phyloP scores from a whole-genome alignment of 2,329 filamentous ascomycete species.

The Fusarium subglutinans region DNA sequence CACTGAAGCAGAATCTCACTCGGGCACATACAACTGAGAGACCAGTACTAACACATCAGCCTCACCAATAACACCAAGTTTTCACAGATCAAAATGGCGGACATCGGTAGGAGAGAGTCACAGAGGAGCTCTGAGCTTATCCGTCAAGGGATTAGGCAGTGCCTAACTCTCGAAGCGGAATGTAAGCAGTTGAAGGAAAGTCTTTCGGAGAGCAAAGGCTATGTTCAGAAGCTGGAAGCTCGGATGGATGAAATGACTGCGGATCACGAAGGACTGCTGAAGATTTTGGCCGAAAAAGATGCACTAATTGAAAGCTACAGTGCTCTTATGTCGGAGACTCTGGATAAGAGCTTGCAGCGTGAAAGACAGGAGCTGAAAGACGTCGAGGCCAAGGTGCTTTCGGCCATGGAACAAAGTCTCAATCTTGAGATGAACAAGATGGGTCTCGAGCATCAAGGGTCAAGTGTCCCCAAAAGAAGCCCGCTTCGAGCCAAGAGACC shows the following conservation, averaged over 20 bases:
- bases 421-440: accelerated
- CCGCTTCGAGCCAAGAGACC: background rate
- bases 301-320: background rate
- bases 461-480: no score
- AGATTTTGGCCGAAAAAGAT: background rate
- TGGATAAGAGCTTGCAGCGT: accelerated
- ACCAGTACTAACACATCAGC: no score
- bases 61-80: accelerated
- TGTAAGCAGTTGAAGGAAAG: accelerated
- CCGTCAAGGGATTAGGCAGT: accelerated
- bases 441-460: no score
- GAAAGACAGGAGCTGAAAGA: background rate
- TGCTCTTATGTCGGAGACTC: accelerated
- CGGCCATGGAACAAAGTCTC: background rate
- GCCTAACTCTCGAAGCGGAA: background rate
- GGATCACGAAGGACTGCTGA: background rate
- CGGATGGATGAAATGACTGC: accelerated
- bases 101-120: accelerated
- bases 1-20: background rate
- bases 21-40: no score
- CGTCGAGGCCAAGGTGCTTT: accelerated
- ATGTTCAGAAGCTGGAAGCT: background rate
- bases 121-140: background rate
- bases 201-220: accelerated
- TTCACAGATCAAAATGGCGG: background rate